Base-by-base conservation (phyloP, 352 stramenopile species). In the Pythium chondricola region DNA sequence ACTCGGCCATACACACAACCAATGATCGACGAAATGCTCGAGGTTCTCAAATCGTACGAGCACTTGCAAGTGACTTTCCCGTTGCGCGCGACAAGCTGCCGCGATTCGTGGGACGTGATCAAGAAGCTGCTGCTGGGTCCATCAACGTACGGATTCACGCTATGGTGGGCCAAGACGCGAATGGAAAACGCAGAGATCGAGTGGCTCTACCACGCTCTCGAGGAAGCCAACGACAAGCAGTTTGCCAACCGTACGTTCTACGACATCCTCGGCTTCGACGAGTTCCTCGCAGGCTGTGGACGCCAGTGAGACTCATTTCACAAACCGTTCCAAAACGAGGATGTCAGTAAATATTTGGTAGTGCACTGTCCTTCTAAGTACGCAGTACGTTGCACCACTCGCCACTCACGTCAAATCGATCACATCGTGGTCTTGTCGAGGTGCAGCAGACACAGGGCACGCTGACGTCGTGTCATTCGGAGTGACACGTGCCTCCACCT, bases 151-250 rank as follows among this genome's bases (percentile, higher is more conserved):
- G 72, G 76, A 8, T 76, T 88, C 16, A 88, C 77, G 13, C 61
- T 88, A 1, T 88, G 77, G 77, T 88, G 77, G 77, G 64, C 74
- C 6, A 69, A 66, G 43, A 74, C 63, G 2, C 63, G 80, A 53
- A 74, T 86, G 32, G 22, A 46, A 0, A 61, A 81, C 16, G 51
- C 68, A 6, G 67, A 85, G 35, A 53, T 85, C 26, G 71, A 83
- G 40, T 88, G 77, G 77, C 46, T 88, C 2, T 85, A 71, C 36
- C 45, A 46, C 17, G 79, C 59, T 14, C 56, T 88, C n/a, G 76
- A 85, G 57, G 29, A 48, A 37, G 39, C 32, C 4, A 27, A 13
- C 7, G n/a, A 32, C 10, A 29, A 7, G 29, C 58, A 1, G 5
- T 73, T 75, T 43, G 56, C 64, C 0, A 48, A 56, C 43, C 65